phyloP scores from a whole-genome alignment of 1,284 basidiomycete genomes.

The Tilletia indica region DNA sequence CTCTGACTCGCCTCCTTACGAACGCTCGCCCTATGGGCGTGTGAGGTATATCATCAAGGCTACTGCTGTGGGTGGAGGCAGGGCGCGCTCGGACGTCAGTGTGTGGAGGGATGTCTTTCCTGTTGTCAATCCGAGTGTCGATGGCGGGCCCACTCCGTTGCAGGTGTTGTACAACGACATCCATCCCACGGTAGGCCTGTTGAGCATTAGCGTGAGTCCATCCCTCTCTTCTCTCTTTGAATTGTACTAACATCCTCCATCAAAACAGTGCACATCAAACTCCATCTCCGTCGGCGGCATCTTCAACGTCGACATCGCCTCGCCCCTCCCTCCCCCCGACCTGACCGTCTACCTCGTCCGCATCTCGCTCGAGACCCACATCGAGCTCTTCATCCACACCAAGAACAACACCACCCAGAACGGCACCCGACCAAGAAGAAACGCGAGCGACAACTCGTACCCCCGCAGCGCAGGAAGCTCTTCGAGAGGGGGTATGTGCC shows the following conservation, averaged over 20 bases:
- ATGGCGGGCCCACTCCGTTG: slow-evolving; percentile 49
- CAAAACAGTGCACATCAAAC: slow-evolving; percentile 46
- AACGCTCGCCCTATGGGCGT: slow-evolving; percentile 50
- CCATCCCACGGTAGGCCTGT: slow-evolving; percentile 53
- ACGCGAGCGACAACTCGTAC: slow-evolving; percentile 35
- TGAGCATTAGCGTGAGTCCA: slow-evolving; percentile 38
- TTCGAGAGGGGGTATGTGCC: slow-evolving; percentile 54
- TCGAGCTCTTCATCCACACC: slow-evolving; percentile 45
- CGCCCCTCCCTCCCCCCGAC: slow-evolving; percentile 47
- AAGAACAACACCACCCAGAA: slow-evolving; percentile 32
- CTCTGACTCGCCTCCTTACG: slow-evolving; percentile 51
- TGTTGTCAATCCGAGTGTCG: slow-evolving; percentile 53
- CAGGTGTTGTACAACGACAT: slow-evolving; percentile 55
- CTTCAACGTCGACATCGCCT: slow-evolving; percentile 55
- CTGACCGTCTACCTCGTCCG: slow-evolving; percentile 53
- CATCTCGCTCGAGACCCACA: slow-evolving; percentile 50
- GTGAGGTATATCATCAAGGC: slow-evolving; percentile 54
- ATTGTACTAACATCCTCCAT: not conserved
- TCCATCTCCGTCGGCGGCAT: slow-evolving; percentile 55
- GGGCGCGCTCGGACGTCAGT: slow-evolving; percentile 49
- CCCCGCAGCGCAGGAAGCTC: slow-evolving; percentile 48
- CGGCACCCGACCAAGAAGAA: not conserved
- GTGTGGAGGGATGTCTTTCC: slow-evolving; percentile 54
- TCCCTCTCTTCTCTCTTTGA: not conserved
- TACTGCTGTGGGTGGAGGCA: slow-evolving; percentile 50